These are phyloP conservation scores for Cladosporium cucumerinum DNA, from an alignment of 2,329 filamentous ascomycete species.

Conservation along the genomic window DNA sequence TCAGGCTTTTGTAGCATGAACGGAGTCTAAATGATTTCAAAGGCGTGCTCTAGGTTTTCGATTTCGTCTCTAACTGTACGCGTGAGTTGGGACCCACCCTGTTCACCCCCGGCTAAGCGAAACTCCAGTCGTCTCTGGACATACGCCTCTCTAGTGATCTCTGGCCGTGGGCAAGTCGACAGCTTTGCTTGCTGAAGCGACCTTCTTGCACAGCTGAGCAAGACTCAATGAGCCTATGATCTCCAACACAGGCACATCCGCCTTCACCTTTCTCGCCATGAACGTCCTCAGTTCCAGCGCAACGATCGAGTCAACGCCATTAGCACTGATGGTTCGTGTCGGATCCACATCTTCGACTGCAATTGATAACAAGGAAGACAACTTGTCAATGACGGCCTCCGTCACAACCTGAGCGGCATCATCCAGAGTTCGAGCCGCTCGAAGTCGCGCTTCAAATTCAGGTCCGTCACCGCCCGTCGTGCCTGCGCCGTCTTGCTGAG, in stretches of 20 bases:
- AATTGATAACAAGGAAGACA: neutral
- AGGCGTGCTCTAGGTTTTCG: too few species aligned
- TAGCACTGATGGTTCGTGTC: conserved; percentile 1
- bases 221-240: neutral
- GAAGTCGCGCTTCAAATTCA: neutral
- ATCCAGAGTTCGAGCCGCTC: neutral
- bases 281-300: conserved; percentile 29
- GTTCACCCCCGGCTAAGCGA: neutral
- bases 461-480: neutral
- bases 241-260: conserved; percentile 9
- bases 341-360: conserved; percentile 15
- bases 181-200: neutral
- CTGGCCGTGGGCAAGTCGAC: neutral
- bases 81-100: too few species aligned
- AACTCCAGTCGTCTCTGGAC: neutral
- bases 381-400: neutral
- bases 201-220: neutral
- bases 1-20: too few species aligned
- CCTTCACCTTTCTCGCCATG: neutral
- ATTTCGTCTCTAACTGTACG: too few species aligned
- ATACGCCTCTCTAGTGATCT: neutral
- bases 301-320: conserved; percentile 36
- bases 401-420: neutral
- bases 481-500: neutral
- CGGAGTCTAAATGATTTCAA: too few species aligned